Conservation (phyloP, 768 basidiomycete species). For the Mycena vitilis region DNA sequence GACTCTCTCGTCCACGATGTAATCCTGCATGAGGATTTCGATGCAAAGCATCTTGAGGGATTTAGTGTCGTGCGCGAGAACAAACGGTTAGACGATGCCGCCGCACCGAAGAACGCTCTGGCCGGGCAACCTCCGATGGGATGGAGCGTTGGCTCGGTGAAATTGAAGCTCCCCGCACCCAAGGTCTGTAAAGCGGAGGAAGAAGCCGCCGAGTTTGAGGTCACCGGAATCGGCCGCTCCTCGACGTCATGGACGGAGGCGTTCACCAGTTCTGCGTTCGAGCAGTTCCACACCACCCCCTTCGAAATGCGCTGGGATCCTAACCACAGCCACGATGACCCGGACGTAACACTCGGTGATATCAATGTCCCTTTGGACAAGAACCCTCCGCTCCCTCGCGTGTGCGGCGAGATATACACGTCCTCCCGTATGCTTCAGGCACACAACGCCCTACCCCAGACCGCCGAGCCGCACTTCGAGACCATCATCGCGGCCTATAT, state of each 20-base stretch:
- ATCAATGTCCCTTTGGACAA: background rate
- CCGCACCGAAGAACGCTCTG: too few species aligned
- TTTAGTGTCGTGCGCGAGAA: conserved; percentile 39
- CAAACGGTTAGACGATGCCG: conserved; percentile 33
- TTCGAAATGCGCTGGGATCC: conserved; percentile 32
- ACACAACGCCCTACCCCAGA: conserved; percentile 16
- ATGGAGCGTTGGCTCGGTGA: conserved; percentile 41
- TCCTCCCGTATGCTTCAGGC: conserved; percentile 34
- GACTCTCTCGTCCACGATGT: conserved; percentile 42
- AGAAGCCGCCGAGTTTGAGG: conserved; percentile 35
- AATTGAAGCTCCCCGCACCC: conserved; percentile 39
- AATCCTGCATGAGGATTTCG: conserved; percentile 40
- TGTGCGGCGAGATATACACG: conserved; percentile 41
- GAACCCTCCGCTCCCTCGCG: background rate
- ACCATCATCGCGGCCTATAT: conserved; percentile 39
- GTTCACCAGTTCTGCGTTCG: conserved; percentile 17
- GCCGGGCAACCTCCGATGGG: conserved; percentile 25
- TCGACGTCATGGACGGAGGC: conserved; percentile 25
- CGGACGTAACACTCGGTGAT: background rate
- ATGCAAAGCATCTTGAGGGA: conserved; percentile 35
- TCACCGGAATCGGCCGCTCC: conserved; percentile 37
- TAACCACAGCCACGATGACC: conserved; percentile 5
- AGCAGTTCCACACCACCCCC: conserved; percentile 29
- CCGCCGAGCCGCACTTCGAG: conserved; percentile 28
- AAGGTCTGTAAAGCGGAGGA: conserved; percentile 34